Evolutionary conservation across 768 basidiomycete genomes (phyloP), one percentile per base, ranked within the genome.

Genomic region (Tricholoma sp.): DNA sequence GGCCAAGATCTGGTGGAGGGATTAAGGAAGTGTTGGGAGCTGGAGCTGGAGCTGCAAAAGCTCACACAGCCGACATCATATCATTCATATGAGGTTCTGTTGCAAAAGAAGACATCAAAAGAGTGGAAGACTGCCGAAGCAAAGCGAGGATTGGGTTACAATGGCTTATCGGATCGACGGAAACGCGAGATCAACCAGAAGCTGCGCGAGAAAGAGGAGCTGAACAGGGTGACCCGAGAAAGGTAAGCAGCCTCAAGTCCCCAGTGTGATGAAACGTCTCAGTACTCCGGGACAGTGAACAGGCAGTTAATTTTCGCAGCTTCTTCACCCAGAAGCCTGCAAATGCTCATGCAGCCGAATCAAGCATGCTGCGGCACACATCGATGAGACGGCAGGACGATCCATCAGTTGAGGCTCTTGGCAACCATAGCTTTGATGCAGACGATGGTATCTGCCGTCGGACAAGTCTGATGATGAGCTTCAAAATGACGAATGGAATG

Each of bases 81-180:
- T 28, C n/a, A n/a, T n/a, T n/a, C n/a, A n/a, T n/a, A n/a, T n/a
- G 20, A 50, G 39, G 2, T 31, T 48, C 45, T 48, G 45, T 48
- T 48, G 45, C 6, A 48, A 51, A 59, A 24, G 34, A 50, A 29
- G 28, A 56, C 36, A n/a, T n/a, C n/a, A n/a, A n/a, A n/a, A n/a
- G n/a, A n/a, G n/a, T n/a, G n/a, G n/a, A n/a, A n/a, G n/a, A 45
- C 56, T 28, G 61, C 61, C 4, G 61, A 63, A 34, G 47, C 20
- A 6, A 62, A 59, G 18, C 45, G 53, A 33, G 33, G 57, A 6
- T 28, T 60, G 33, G 60, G 57, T 39, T 62, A 65, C 37, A 60
- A 39, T 50, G 56, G 59, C 7, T 11, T 33, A 7, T 59, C 59
- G 34, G 36, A 50, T 17, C 5, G 57, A 24, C 51, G 53, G 6